Base-by-base conservation (phyloP, 495 filamentous ascomycete genomes). In the Daldinia vernicosa region DNA sequence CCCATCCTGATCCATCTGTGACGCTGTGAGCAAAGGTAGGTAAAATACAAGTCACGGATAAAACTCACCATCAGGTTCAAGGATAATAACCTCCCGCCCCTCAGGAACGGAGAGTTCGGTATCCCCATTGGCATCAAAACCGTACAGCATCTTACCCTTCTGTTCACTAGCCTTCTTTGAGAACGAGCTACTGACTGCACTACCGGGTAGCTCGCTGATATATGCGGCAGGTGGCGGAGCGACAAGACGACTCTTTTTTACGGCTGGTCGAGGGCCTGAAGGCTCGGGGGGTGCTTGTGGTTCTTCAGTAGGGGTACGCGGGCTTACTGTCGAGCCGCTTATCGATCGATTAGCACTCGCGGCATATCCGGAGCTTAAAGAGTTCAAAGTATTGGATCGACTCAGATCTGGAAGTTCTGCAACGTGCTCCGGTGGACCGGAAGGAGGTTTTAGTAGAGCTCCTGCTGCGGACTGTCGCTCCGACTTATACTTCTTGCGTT, bases 311-410 rank as follows among this genome's bases (percentile, higher is more conserved):
- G 85, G 81, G 4, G 86, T 79, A 52, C 84, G 84, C 5, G 83
- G 78, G 12, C 80, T 76, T 37, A 63, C 35, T 7, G 75, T 76
- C 56, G 78, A 75, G 1, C 84, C 88, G 0, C 91, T 90, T 53
- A 93, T 85, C 0, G 91, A 94, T 59, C 92, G 85, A 65, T 91
- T 86, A 6, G 91, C 91, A 70, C 90, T 94, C 35, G 91, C 88
- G 9, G 92, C 92, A 75, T 95, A 97, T 9, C 92, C 93, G 0
- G 95, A 97, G 77, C 91, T 94, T 27, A 96, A 81, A 24, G 94
- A 97, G 71, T 91, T 97, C 91, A 97, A 94, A 1, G 95, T 99
- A 75, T 97, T 93, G 68, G 89, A 91, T 32, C 96, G 87, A 54
- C 85, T 91, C 19, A 98, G 84, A 9, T 84, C 75, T 22, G 85